phyloP scores from a whole-genome alignment of 768 basidiomycete genomes.

The Termitomyces sp. region DNA sequence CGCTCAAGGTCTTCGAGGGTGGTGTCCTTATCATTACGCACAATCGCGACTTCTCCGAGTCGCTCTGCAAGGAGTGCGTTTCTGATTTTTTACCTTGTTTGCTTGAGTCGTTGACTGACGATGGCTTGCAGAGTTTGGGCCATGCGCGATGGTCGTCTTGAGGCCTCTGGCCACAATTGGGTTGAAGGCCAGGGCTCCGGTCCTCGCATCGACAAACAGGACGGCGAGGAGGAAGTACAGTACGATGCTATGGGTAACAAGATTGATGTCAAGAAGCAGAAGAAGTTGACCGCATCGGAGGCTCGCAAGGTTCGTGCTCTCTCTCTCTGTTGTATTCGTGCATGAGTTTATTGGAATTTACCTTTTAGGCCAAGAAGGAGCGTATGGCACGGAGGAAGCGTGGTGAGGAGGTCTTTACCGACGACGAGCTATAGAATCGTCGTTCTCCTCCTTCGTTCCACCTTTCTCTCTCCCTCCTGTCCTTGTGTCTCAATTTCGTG shows the following conservation, averaged over 20 bases:
- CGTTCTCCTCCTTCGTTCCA: conserved; percentile 1
- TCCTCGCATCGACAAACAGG: conserved; percentile 90
- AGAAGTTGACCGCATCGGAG: conserved; percentile 82
- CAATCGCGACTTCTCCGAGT: conserved; percentile 99
- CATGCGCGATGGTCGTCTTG: conserved; percentile 94
- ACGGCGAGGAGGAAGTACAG: conserved; percentile 82
- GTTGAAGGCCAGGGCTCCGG: conserved; percentile 98
- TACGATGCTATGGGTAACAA: conserved; percentile 99
- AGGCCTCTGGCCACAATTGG: conserved; percentile 99
- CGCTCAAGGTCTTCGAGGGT: conserved; percentile 96
- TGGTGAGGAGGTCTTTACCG: conserved; percentile 66
- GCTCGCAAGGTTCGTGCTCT: conserved; percentile 59
- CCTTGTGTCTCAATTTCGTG: conserved; percentile 7
- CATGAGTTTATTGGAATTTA: neutral
- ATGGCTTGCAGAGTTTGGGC: conserved; percentile 73
- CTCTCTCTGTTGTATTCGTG: neutral
- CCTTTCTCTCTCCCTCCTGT: neutral
- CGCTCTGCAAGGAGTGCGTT: conserved; percentile 78
- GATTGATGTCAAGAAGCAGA: conserved; percentile 76
- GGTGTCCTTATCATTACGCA: conserved; percentile 98
- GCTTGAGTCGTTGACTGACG: neutral
- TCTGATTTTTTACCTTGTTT: neutral
- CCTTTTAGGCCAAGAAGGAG: conserved; percentile 76
- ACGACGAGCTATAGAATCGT: conserved; percentile 51
- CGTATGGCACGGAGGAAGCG: conserved; percentile 87